phyloP scores from a whole-genome alignment of 495 filamentous ascomycete species.

The Penicillium daleae region DNA sequence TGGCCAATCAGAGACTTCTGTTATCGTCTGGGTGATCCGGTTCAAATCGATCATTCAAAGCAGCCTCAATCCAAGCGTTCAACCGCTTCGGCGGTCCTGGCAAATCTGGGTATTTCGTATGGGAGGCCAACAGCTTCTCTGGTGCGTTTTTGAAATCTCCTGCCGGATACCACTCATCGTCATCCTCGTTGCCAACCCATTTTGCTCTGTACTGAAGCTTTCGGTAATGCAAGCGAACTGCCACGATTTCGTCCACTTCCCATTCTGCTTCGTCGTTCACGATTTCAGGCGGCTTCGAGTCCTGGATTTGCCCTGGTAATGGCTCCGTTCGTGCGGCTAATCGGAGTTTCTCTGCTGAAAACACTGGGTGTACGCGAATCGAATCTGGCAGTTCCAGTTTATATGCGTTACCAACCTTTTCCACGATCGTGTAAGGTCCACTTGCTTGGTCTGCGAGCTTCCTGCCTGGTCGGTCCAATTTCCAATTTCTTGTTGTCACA shows the following conservation, averaged over 20 bases:
- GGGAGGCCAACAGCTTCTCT: background rate
- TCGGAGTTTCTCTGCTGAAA: slow-evolving; percentile 16
- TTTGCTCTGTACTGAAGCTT: slow-evolving; percentile 18
- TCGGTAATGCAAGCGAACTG: background rate
- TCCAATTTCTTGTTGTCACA: background rate
- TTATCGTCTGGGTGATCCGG: background rate
- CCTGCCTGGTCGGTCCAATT: background rate
- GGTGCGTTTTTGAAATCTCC: slow-evolving; percentile 15
- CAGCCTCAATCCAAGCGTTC: background rate
- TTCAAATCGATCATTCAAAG: background rate
- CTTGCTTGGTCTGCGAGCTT: background rate
- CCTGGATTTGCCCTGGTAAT: background rate
- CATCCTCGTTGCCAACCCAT: slow-evolving; percentile 6
- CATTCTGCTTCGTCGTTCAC: slow-evolving; percentile 15
- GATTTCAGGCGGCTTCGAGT: background rate
- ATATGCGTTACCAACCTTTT: background rate
- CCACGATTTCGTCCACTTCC: slow-evolving; percentile 13
- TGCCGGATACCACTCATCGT: slow-evolving; percentile 13
- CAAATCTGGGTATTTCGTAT: slow-evolving; percentile 1
- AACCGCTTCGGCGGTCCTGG: slow-evolving; percentile 8
- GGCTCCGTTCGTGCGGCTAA: background rate
- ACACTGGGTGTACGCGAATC: slow-evolving; percentile 13
- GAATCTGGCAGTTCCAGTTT: background rate
- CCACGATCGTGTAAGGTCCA: background rate
- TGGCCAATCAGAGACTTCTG: background rate